Base-by-base conservation (phyloP, 2,329 filamentous ascomycete genomes). In the Didymella keratinophila region DNA sequence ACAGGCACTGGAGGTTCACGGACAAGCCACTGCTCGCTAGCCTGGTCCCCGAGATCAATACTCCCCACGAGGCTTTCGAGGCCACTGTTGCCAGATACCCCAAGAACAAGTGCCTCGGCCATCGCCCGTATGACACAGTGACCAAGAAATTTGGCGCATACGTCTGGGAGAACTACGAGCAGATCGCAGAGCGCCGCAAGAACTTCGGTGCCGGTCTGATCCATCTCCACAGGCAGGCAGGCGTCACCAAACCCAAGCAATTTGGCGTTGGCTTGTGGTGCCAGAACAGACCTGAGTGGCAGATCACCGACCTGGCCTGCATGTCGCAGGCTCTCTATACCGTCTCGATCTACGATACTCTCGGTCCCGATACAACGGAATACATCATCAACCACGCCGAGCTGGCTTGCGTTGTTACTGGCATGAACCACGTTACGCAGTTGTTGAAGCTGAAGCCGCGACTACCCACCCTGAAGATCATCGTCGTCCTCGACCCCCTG, bases 321-420 rank as follows among this genome's bases (percentile, higher is more conserved):
- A 87, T 91, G 80, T 95, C 93, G 12, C 95, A 98, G 78, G 87
- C 89, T 8, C 86, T 98, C 28, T 98, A 85, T 79, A 91, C 90
- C 21, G 93, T 99, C 54, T 97, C 94, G 5, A 89, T 99, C 49
- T 99, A 99, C 81, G 95, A 98, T 78, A 97, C 94, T 12, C 86
- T 99, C 5, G 94, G 94, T 10, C 89, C 94, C 12, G 92, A 97
- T 66, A 87, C 93, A 2, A 93, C 91, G 56, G 93, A 98, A 79
- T 98, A 91, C 80, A 97, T 99, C 78, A 90, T 98, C 80, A 96
- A 96, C 78, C 94, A 98, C 76, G 87, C 92, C 53, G 84, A 88
- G 62, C 81, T 98, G 56, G 78, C 83, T 58, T 91, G 88, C 70
- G 87, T 98, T 37, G 87, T 90, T 62, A 89, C 91, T 58, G 93